A percentile compares a stretch with the other conserved stretches of the same genome.
These are phyloP conservation scores for Eutypa lata DNA, from an alignment of 2,329 filamentous ascomycete species.

Conservation along the genomic window DNA sequence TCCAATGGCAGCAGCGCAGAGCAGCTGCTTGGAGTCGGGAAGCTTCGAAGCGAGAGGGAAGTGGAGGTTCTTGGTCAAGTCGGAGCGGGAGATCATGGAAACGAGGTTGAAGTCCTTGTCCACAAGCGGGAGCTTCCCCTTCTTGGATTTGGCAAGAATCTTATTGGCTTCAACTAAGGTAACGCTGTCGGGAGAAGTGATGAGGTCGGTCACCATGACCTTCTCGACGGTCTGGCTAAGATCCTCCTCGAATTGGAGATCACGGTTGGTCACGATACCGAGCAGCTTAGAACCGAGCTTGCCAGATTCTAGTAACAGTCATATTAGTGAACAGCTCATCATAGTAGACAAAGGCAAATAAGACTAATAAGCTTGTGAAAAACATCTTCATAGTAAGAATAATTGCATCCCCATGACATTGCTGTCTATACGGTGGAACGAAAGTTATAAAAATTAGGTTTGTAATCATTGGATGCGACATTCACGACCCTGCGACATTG, in stretches of 20 bases:
- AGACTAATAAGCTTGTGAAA: constrained; percentile 8
- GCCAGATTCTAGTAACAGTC: constrained; percentile 67
- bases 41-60: constrained; percentile 96
- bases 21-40: constrained; percentile 93
- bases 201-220: constrained; percentile 93
- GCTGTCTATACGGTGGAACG: constrained; percentile 98
- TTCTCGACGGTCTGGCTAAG: constrained; percentile 69
- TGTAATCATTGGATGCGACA: constrained; percentile 68
- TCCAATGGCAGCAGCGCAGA: constrained; percentile 92
- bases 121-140: constrained; percentile 94
- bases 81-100: constrained; percentile 89
- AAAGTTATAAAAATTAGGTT: constrained; percentile 90
- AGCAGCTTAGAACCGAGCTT: constrained; percentile 93
- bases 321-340: constrained; percentile 33
- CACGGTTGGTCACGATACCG: constrained; percentile 95
- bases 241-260: constrained; percentile 93
- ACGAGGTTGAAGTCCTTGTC: constrained; percentile 81
- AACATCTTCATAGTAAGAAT: constrained; percentile 44
- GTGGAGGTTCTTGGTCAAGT: constrained; percentile 97
- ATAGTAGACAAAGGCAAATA: constrained; percentile 6
- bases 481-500: constrained; percentile 9
- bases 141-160: constrained; percentile 92
- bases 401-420: constrained; percentile 79
- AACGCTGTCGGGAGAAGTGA: constrained; percentile 82
- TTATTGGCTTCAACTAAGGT: constrained; percentile 85